Base-by-base conservation (phyloP, 805 yeast species). In the Kodamaea neixiangensis region DNA sequence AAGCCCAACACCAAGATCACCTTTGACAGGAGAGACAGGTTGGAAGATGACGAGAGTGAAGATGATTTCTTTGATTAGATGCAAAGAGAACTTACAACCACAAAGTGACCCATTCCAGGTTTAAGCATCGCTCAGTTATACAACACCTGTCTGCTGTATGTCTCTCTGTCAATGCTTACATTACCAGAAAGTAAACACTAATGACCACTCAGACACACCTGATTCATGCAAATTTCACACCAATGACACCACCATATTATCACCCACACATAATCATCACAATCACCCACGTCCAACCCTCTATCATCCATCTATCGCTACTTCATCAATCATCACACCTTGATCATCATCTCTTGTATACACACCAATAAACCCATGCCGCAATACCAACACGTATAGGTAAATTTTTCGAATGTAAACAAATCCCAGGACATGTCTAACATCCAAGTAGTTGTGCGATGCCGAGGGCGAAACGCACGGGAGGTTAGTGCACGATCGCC, bases 1-100 rank as follows among this genome's bases (percentile, higher is more conserved):
- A 68, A 72, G n/a, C 78, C 77, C 40, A 81, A 80, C 39, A 79
- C 87, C 15, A 85, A 83, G 68, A 87, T 89, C 53, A 89, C 85
- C 20, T 56, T 53, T 40, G 50, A 56, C 31, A 46, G 59, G 42
- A 56, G 53, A 47, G 50, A 41, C 41, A 31, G 38, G 11, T 44
- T 31, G 19, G 54, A 31, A 14, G 44, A 46, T 18, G 45, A 49
- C 9, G 53, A 37, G 17, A 53, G 50, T n/a, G 56, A 53, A 15
- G 59, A 56, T 18, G 59, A 56, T 25, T 54, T 50, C 42, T 56
- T 54, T 49, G 59, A 56, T 42, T 55, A 43, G 7, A 14, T 15
- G 29, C n/a, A n/a, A n/a, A n/a, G n/a, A n/a, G n/a, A n/a, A n/a
- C n/a, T n/a, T n/a, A n/a, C n/a, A n/a, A n/a, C n/a, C n/a, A n/a